Evolutionary conservation across 2,329 filamentous ascomycete genomes (phyloP).

Genomic region (Verticillium dahliae): DNA sequence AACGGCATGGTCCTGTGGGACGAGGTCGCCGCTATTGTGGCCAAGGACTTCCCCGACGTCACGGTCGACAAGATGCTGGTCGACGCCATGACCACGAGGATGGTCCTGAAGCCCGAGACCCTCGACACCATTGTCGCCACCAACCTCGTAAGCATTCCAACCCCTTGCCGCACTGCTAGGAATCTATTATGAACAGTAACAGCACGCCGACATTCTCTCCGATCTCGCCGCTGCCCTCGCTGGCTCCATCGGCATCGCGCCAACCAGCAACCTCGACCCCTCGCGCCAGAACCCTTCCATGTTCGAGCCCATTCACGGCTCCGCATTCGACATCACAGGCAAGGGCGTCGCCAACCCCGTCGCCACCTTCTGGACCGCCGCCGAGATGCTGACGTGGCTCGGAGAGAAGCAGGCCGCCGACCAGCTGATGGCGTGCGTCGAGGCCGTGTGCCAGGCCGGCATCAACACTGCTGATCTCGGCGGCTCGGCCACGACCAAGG

Average conservation of each 20-base stretch:
- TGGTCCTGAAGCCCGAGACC: constrained; percentile 53
- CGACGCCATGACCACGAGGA: constrained; percentile 59
- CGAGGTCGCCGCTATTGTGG: constrained; percentile 49
- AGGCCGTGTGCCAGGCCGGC: constrained; percentile 43
- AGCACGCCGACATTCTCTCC: constrained; percentile 59
- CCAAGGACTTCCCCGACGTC: constrained; percentile 53
- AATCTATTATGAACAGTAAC: neutral
- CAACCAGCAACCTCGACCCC: constrained; percentile 63
- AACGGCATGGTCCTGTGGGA: constrained; percentile 67
- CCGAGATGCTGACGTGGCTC: constrained; percentile 52
- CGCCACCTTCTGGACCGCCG: constrained; percentile 52
- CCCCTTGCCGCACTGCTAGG: constrained; percentile 8
- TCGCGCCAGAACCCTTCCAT: constrained; percentile 45
- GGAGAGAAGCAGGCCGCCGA: constrained; percentile 44
- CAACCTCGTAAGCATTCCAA: constrained; percentile 34
- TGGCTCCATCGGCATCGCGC: constrained; percentile 66
- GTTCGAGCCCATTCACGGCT: constrained; percentile 57
- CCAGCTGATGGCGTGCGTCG: constrained; percentile 43
- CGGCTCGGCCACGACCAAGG: constrained; percentile 30
- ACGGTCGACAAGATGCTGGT: constrained; percentile 60
- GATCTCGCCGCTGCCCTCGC: constrained; percentile 65
- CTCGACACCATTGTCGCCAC: constrained; percentile 59
- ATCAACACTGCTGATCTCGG: constrained; percentile 49
- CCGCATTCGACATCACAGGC: constrained; percentile 51
- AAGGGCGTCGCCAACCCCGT: constrained; percentile 52